These are phyloP conservation scores for Eragrostis curvula DNA, from an alignment of 176 grass and related monocot genomes.

Conservation along the genomic window DNA sequence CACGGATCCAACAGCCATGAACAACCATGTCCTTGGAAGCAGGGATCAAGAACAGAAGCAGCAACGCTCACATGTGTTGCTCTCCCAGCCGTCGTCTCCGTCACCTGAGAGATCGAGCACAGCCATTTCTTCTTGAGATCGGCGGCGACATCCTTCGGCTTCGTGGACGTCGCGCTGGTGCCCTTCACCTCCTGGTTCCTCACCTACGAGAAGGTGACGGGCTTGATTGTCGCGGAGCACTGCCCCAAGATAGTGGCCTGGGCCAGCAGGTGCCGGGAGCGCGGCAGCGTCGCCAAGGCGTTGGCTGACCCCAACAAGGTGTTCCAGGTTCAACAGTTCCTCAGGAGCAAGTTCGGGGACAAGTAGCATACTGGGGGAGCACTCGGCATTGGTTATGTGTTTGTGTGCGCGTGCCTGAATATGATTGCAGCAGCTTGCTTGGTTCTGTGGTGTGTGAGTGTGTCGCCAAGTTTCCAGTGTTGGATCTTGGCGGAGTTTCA, in stretches of 20 bases:
- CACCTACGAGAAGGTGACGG: conserved; percentile 25
- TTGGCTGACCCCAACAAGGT: conserved; percentile 42
- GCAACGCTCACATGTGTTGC: no score
- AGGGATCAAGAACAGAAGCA: background rate
- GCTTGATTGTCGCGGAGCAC: conserved; percentile 26
- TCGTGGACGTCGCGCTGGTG: conserved; percentile 39
- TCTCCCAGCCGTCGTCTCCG: no score
- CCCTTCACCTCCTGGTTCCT: conserved; percentile 49
- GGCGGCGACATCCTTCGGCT: no score
- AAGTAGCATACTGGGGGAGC: background rate
- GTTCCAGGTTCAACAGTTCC: conserved; percentile 13
- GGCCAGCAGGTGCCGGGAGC: conserved; percentile 34
- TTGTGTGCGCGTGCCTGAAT: no score
- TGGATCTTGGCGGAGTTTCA: no score
- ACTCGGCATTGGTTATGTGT: no score
- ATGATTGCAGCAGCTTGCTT: no score
- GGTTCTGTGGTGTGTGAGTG: no score
- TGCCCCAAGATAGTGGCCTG: conserved; percentile 29
- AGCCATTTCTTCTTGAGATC: no score
- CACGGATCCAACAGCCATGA: conserved; percentile 12
- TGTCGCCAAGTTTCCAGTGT: no score
- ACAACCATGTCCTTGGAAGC: background rate
- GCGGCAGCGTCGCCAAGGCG: conserved; percentile 38
- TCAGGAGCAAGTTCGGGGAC: conserved; percentile 23
- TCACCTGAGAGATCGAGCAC: no score